A percentile compares a stretch with the other conserved stretches of the same genome.
Conservation (phyloP, 495 filamentous ascomycete genomes). For the Xylaria venustula region DNA sequence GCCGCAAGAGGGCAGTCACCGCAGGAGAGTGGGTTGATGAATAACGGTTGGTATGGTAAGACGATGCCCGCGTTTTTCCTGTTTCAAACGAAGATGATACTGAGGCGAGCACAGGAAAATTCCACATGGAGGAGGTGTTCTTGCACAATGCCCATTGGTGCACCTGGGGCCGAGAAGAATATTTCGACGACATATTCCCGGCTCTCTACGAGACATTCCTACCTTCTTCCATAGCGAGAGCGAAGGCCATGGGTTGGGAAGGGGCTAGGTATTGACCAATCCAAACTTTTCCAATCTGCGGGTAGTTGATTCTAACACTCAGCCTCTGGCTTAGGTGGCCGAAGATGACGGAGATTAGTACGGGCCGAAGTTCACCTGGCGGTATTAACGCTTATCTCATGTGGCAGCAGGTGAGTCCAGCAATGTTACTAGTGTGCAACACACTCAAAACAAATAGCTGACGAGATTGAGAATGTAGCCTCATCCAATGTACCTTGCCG, state of each 20-base stretch:
- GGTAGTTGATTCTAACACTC: background rate
- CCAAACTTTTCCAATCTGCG: background rate
- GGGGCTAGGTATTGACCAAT: conserved; percentile 35
- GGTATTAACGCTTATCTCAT: conserved; percentile 41
- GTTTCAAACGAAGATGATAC: background rate
- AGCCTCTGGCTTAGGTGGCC: conserved; percentile 28
- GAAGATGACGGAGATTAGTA: conserved; percentile 48
- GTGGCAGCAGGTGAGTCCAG: conserved; percentile 38
- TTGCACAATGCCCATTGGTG: conserved; percentile 48
- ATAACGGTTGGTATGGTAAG: conserved; percentile 46
- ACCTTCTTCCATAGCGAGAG: conserved; percentile 38
- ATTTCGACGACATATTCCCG: conserved; percentile 37
- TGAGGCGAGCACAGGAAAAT: conserved; percentile 18
- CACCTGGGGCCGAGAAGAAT: conserved; percentile 40
- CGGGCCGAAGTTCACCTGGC: conserved; percentile 44
- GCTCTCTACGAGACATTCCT: conserved; percentile 42
- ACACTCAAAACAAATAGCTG: background rate
- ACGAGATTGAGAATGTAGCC: conserved; percentile 17
- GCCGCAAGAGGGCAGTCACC: conserved; percentile 33
- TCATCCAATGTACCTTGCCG: conserved; percentile 41
- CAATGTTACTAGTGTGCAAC: background rate
- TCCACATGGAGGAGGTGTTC: conserved; percentile 34
- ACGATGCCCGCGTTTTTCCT: background rate
- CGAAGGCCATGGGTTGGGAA: conserved; percentile 41
- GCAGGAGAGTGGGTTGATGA: conserved; percentile 41